These are phyloP conservation scores for Pseudozyma flocculosa DNA, from an alignment of 1,284 basidiomycete genomes.

Conservation along the genomic window DNA sequence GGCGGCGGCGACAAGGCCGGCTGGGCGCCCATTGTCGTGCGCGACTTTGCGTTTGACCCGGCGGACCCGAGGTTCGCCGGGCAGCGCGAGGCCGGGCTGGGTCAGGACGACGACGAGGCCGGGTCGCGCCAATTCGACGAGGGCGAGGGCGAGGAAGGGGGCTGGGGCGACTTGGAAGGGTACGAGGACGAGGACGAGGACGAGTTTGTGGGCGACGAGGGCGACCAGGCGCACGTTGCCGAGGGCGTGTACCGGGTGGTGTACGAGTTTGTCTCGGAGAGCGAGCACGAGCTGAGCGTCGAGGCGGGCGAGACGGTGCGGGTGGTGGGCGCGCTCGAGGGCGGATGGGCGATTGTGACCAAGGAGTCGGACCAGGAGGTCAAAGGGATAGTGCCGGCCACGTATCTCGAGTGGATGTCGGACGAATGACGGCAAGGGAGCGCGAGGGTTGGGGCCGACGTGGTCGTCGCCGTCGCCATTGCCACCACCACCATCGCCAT, in stretches of 20 bases:
- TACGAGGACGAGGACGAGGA: slow-evolving; percentile 32
- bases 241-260: slow-evolving; percentile 39
- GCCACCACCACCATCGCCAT: neutral
- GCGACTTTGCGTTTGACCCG: slow-evolving; percentile 37
- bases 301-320: slow-evolving; percentile 24
- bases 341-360: slow-evolving; percentile 42
- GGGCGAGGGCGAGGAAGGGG: slow-evolving; percentile 5
- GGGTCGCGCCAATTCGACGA: neutral
- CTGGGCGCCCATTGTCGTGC: slow-evolving; percentile 13
- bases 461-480: too few species aligned
- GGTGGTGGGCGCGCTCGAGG: slow-evolving; percentile 38
- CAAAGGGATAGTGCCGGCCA: slow-evolving; percentile 35
- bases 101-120: slow-evolving; percentile 1
- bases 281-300: slow-evolving; percentile 40
- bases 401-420: slow-evolving; percentile 31
- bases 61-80: neutral
- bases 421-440: neutral
- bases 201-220: slow-evolving; percentile 32
- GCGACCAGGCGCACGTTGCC: slow-evolving; percentile 14
- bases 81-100: neutral
- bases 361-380: slow-evolving; percentile 10
- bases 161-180: slow-evolving; percentile 17
- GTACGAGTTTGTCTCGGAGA: slow-evolving; percentile 39
- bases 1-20: neutral
- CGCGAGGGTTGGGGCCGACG: too few species aligned